These are phyloP conservation scores for Brassica cretica DNA, from an alignment of 345 rosid genomes.

Conservation along the genomic window DNA sequence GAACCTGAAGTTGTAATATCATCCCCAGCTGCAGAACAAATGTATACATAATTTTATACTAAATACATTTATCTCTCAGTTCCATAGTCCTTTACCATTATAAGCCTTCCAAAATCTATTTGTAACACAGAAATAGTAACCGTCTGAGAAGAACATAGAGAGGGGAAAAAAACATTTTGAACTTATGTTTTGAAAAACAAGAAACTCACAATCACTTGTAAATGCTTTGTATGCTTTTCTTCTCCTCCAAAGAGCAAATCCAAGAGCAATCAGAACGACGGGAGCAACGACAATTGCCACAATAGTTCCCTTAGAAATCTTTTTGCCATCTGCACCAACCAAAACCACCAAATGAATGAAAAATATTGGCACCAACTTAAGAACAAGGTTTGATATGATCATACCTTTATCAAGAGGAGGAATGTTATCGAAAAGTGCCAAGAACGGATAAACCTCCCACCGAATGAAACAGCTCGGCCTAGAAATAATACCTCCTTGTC, in stretches of 20 bases:
- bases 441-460: conserved; percentile 39
- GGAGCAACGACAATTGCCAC: conserved; percentile 17
- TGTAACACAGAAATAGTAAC: conserved; percentile 19
- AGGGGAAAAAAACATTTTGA: background rate
- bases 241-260: background rate
- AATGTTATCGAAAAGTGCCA: conserved; percentile 12
- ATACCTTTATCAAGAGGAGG: background rate
- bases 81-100: conserved; percentile 32
- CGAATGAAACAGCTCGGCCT: conserved; percentile 45
- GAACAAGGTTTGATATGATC: background rate
- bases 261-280: conserved; percentile 14
- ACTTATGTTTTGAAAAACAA: conserved; percentile 2
- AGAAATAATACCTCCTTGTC: conserved; percentile 39
- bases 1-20: conserved; percentile 43
- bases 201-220: conserved; percentile 16
- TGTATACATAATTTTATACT: background rate
- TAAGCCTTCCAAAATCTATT: conserved; percentile 29
- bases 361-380: background rate
- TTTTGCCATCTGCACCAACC: conserved; percentile 28
- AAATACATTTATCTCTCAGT: background rate
- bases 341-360: background rate
- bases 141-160: conserved; percentile 28
- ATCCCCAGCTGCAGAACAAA: conserved; percentile 34
- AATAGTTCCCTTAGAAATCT: conserved; percentile 8
- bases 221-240: background rate